phyloP scores from a whole-genome alignment of 306 rosid species.

The Psophocarpus tetragonolobus region DNA sequence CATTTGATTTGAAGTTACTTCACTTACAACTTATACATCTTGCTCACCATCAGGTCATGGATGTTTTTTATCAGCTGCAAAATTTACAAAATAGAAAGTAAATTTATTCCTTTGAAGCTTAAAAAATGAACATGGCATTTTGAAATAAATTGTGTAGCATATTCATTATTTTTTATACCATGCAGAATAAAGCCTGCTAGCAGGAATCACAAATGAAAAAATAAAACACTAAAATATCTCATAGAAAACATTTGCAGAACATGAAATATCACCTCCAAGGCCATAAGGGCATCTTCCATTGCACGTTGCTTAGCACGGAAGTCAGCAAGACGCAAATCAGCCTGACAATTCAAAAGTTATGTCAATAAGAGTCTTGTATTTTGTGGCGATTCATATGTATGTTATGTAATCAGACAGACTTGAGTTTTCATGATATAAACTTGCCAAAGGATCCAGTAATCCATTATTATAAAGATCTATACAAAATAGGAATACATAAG shows the following conservation, averaged over 20 bases:
- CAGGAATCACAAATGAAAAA: neutral
- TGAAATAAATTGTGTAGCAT: neutral
- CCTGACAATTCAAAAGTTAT: conserved; percentile 55
- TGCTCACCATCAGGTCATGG: conserved; percentile 76
- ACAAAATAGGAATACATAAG: conserved; percentile 8
- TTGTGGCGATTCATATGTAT: neutral
- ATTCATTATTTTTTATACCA: neutral
- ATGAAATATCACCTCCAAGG: conserved; percentile 74
- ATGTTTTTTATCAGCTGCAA: conserved; percentile 84
- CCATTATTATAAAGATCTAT: conserved; percentile 24
- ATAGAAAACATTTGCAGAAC: conserved; percentile 1
- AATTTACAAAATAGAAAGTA: conserved; percentile 18
- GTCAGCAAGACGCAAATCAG: conserved; percentile 91
- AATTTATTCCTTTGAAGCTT: conserved; percentile 19
- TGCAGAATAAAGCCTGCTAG: neutral
- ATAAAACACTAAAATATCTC: neutral
- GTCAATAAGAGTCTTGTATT: conserved; percentile 18
- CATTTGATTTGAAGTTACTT: conserved; percentile 12
- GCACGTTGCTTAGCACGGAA: conserved; percentile 92
- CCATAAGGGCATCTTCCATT: conserved; percentile 91
- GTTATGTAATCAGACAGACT: conserved; percentile 10
- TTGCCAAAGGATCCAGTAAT: neutral
- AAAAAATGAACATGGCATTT: conserved; percentile 5
- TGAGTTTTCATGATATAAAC: neutral
- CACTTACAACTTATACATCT: conserved; percentile 77